Evolutionary conservation across 495 filamentous ascomycete genomes (phyloP), one percentile per base, ranked within the genome.

Genomic region (Tetracladium marchalianum): DNA sequence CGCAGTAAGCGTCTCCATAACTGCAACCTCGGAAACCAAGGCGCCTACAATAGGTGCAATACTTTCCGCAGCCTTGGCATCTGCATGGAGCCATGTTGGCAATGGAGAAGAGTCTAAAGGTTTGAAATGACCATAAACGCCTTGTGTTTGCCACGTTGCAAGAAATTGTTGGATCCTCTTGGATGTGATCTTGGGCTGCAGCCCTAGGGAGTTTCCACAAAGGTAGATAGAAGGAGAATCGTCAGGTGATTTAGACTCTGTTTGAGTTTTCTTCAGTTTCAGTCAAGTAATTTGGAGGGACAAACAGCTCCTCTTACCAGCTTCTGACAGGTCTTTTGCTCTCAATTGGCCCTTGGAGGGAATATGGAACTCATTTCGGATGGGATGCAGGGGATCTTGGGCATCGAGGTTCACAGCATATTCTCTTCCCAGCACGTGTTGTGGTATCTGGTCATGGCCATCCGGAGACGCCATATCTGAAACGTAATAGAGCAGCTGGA

Each of bases 141-240:
- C 92, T 59, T 94, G 92, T 1, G 81, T 84, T 2, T 85, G 85
- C 92, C 92, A 98, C 11, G 87, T 84, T 17, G 73, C 66, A 27
- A 98, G 77, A 58, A 95, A 90, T 43, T 81, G 74, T 35, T 79
- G 71, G 54, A 98, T 75, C 51, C 87, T 83, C 12, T 72, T 66
- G 35, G 73, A 68, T 1, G 82, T 87, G 44, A 75, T 72, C 46
- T 75, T 77, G 33, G 92, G 93, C 59, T 97, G 92, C 31, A 93
- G 73, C 35, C 92, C 92, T 9, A 98, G 73, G 4, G 92, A 98
- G 66, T 98, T 95, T n/a, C 92, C 92, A 58, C 90, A 95, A 35
- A 98, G 73, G 62, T 98, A 98, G 56, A 87, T 82, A 62, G 78
- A 84, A 34, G 59, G 57, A 40, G 22, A 27, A 27, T 68, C 61